Percentiles rank a stretch among this genome's conserved stretches.
These are phyloP conservation scores for Metschnikowia koreensis DNA, from an alignment of 805 yeast species.

Conservation along the genomic window DNA sequence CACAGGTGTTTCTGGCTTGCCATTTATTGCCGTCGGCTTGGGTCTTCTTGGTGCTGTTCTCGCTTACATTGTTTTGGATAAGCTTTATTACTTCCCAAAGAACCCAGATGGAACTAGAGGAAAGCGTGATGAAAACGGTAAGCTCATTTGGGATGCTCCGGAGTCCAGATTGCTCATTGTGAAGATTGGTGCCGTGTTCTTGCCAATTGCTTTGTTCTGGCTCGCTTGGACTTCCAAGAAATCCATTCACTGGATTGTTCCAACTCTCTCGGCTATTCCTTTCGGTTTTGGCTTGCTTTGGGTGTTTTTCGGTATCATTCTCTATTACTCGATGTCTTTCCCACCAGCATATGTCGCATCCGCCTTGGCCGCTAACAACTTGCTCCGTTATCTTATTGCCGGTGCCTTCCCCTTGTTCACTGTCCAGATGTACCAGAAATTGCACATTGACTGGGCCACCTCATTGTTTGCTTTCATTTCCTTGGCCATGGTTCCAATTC, in stretches of 20 bases:
- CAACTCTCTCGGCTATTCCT: constrained; percentile 73
- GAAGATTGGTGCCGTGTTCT: constrained; percentile 62
- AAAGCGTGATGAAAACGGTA: constrained; percentile 55
- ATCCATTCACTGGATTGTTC: constrained; percentile 72
- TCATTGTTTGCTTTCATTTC: constrained; percentile 65
- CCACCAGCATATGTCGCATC: constrained; percentile 79
- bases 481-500: constrained; percentile 69
- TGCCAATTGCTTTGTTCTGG: constrained; percentile 76
- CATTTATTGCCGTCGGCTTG: constrained; percentile 69
- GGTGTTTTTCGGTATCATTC: constrained; percentile 66
- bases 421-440: constrained; percentile 72
- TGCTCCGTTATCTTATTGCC: constrained; percentile 71
- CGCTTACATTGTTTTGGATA: constrained; percentile 51
- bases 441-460: constrained; percentile 79
- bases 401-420: constrained; percentile 84
- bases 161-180: constrained; percentile 60
- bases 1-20: constrained; percentile 61
- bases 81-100: constrained; percentile 48
- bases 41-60: constrained; percentile 60
- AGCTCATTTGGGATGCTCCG: constrained; percentile 53
- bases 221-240: constrained; percentile 70
- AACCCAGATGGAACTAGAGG: constrained; percentile 62
- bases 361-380: constrained; percentile 86
- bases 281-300: constrained; percentile 73
- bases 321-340: constrained; percentile 67